Conservation (phyloP, 371 early-diverging fungal genomes). For the Apophysomyces ossiformis region DNA sequence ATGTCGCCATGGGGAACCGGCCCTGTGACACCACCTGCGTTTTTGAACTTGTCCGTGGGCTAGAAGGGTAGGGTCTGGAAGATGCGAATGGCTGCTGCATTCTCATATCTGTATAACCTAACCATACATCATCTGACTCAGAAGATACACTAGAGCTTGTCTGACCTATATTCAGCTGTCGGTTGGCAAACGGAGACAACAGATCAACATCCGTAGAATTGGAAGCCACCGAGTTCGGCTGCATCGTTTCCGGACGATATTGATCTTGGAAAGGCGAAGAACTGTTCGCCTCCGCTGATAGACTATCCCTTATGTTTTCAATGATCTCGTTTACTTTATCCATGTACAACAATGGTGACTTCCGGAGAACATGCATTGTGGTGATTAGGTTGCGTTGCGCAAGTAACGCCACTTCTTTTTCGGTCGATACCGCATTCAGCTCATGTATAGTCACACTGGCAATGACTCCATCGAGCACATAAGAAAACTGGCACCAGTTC, state of each 20-base stretch:
- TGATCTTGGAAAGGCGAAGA: conserved; percentile 39
- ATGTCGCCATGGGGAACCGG: not conserved
- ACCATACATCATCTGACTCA: too few species aligned
- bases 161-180: too few species aligned
- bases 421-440: conserved; percentile 44
- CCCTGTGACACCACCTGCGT: conserved; percentile 3
- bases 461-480: conserved; percentile 48
- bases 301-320: conserved; percentile 38
- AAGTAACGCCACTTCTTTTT: conserved; percentile 38
- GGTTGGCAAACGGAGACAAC: too few species aligned
- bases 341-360: conserved; percentile 56
- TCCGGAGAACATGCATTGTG: conserved; percentile 39
- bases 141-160: too few species aligned
- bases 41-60: not conserved
- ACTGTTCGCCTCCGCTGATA: conserved; percentile 31
- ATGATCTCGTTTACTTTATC: conserved; percentile 50
- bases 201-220: too few species aligned
- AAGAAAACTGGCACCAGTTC: conserved; percentile 53
- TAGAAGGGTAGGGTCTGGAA: not conserved
- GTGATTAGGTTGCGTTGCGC: conserved; percentile 50
- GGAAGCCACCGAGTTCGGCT: too few species aligned
- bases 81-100: not conserved
- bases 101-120: too few species aligned
- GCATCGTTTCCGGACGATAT: too few species aligned
- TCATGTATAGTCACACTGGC: conserved; percentile 54